Conservation (phyloP, 2,329 filamentous ascomycete species). For the Emmonsiellopsis sp. region DNA sequence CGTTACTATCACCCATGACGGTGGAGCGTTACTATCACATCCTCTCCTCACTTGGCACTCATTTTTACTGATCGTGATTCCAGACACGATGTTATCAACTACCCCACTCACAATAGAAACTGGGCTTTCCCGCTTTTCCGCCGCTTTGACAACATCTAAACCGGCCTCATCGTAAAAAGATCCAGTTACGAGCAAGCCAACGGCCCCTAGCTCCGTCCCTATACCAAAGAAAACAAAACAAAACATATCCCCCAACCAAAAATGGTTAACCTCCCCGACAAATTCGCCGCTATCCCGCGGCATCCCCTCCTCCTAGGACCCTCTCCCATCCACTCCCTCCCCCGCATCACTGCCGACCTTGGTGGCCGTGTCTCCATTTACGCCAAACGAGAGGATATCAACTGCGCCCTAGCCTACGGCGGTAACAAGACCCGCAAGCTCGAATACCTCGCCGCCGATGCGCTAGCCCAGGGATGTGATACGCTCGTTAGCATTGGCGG, state of each 20-base stretch:
- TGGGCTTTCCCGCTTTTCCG: too few species aligned
- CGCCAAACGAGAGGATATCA: slow-evolving; percentile 65
- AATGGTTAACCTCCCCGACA: slow-evolving; percentile 43
- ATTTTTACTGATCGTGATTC: too few species aligned
- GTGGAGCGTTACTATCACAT: too few species aligned
- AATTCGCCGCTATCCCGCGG: slow-evolving; percentile 55
- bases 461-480: slow-evolving; percentile 47
- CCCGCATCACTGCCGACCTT: slow-evolving; percentile 54
- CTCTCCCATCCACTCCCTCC: slow-evolving; percentile 59
- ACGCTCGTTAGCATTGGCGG: slow-evolving; percentile 60
- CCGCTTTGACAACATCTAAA: too few species aligned
- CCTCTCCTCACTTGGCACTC: too few species aligned
- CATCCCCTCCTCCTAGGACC: slow-evolving; percentile 56
- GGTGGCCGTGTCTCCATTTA: slow-evolving; percentile 54
- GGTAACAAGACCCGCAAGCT: slow-evolving; percentile 64
- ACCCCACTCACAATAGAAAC: too few species aligned
- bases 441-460: slow-evolving; percentile 61
- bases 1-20: too few species aligned
- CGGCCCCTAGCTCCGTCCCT: too few species aligned
- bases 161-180: too few species aligned
- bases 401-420: slow-evolving; percentile 57
- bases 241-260: too few species aligned
- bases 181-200: neutral
- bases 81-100: too few species aligned
- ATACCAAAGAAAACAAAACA: too few species aligned